Base-by-base conservation (phyloP, 257 asterid species). In the Dorcoceras hygrometricum region DNA sequence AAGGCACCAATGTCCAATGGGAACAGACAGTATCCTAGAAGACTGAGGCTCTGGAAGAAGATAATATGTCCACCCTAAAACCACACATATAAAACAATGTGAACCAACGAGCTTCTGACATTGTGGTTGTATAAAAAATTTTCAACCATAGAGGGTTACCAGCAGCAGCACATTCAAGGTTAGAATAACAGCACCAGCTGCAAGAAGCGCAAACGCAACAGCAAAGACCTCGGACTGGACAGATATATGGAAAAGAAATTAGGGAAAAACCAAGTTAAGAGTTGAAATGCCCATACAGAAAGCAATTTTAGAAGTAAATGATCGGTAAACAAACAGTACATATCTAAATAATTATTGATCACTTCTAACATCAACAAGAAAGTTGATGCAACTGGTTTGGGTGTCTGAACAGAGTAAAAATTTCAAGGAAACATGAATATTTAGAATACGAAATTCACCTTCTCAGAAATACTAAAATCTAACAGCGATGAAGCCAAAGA, bases 161-260 rank as follows among this genome's bases (percentile, higher is more conserved):
- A 88, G 93, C 68, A 87, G 84, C 81, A 89, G 78, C 31, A 90
- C 96, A 63, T 94, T 94, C 86, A 90, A 68, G 66, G 97, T 94
- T 80, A 94, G 84, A 79, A 94, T 83, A 32, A 94, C 81, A 68
- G 97, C 99, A 48, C 99, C 97, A 8, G 95, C 82, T 7, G 97
- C 99, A 9, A 94, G 93, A 48, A 85, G 83, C 5, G 97, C 97
- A 79, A 94, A 88, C 51, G 97, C 96, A 66, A 94, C 99, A 46
- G 96, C 97, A 75, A 90, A 94, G 69, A 94, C 99, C 83, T 94
- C 93, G 22, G 97, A 94, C 99, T 94, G 96, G 62, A 75, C 43
- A 51, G 62, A 68, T 24, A 24, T 12, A 66, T 60, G 36, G 27
- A 68, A 66, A 65, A 19, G 18, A 32, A 27, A 60, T 64, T 62